A percentile compares a stretch with the other conserved stretches of the same genome.
phyloP scores from a whole-genome alignment of 805 yeast species.

The Saccharomycopsis fibuligera region DNA sequence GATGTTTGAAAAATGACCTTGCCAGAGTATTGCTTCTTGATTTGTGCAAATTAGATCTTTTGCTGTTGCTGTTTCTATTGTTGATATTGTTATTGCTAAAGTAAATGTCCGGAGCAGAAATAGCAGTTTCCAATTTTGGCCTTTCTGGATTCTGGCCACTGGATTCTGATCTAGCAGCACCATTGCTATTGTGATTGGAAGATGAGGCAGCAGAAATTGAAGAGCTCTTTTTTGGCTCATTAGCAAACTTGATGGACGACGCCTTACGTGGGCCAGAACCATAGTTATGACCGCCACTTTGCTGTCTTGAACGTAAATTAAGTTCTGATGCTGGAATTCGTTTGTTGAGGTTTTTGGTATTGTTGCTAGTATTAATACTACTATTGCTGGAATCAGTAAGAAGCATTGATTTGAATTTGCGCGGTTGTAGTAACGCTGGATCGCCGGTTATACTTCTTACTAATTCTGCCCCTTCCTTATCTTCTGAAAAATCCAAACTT shows the following conservation, averaged over 20 bases:
- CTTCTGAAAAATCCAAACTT: constrained; percentile 28
- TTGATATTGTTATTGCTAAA: no score
- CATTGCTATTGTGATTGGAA: no score
- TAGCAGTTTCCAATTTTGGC: constrained; percentile 3
- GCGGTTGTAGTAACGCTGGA: constrained; percentile 6
- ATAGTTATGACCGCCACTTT: background rate
- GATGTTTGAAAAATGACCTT: no score
- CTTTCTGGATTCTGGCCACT: background rate
- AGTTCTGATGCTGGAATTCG: constrained; percentile 16
- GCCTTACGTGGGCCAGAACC: no score
- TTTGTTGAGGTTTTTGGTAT: background rate
- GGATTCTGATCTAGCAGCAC: background rate
- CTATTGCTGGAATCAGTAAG: constrained; percentile 7
- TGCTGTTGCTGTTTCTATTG: no score
- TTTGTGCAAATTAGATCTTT: no score
- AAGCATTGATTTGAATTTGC: constrained; percentile 19
- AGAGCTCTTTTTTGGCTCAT: background rate
- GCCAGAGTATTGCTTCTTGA: no score
- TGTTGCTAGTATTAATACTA: background rate
- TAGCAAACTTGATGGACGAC: constrained; percentile 15
- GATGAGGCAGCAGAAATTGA: no score
- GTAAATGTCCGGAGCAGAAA: constrained; percentile 8
- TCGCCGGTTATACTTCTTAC: constrained; percentile 38
- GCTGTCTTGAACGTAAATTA: constrained; percentile 1
- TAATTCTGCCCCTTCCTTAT: constrained; percentile 34